A percentile compares a stretch with the other conserved stretches of the same genome.
These are phyloP conservation scores for Nitzschia inconspicua DNA, from an alignment of 108 stramenopile species.

Conservation along the genomic window DNA sequence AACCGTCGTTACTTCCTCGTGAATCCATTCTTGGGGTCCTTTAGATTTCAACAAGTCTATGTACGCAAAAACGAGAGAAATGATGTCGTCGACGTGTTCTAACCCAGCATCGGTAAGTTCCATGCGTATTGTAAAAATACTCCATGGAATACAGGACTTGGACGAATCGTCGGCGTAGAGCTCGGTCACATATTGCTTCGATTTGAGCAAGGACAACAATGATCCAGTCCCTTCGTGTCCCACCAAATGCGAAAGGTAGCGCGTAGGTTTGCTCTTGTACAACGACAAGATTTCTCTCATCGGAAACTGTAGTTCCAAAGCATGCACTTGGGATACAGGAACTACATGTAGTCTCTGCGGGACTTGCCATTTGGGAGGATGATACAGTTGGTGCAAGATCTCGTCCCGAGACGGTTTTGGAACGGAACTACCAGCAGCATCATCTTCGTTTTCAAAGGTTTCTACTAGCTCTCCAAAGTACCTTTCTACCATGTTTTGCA, in stretches of 20 bases:
- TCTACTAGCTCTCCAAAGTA: conserved; percentile 50
- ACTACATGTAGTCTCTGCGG: conserved; percentile 38
- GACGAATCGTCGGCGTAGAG: conserved; percentile 52
- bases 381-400: conserved; percentile 13
- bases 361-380: conserved; percentile 36
- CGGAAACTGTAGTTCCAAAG: conserved; percentile 44
- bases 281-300: conserved; percentile 28
- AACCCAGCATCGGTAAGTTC: conserved; percentile 64
- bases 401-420: background rate
- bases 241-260: conserved; percentile 68
- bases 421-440: background rate
- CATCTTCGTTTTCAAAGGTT: conserved; percentile 29
- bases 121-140: conserved; percentile 45
- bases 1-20: conserved; percentile 51
- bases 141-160: conserved; percentile 37
- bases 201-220: conserved; percentile 55
- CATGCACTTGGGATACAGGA: conserved; percentile 30
- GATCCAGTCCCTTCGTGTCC: conserved; percentile 81
- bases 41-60: conserved; percentile 40
- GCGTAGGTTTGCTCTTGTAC: conserved; percentile 42
- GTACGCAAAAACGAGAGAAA: conserved; percentile 58
- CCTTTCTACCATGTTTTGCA: conserved; percentile 43
- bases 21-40: conserved; percentile 63
- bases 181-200: conserved; percentile 63
- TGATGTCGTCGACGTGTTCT: conserved; percentile 64